These are phyloP conservation scores for Diaporthe capsici DNA, from an alignment of 2,329 filamentous ascomycete genomes.

Conservation along the genomic window DNA sequence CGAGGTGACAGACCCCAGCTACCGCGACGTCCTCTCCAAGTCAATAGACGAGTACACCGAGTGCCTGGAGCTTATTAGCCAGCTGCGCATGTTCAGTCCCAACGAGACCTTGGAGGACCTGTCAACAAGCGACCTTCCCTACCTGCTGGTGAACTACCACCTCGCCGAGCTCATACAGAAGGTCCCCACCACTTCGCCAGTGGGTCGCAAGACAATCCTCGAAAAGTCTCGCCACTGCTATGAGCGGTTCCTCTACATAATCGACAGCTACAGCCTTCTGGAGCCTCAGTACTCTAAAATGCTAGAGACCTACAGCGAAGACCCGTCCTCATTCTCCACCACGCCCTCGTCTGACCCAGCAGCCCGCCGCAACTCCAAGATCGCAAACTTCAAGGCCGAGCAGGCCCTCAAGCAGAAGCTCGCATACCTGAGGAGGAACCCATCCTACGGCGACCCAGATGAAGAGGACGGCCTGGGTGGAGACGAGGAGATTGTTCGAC, in stretches of 20 bases:
- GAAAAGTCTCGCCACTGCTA: constrained; percentile 77
- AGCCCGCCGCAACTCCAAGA: constrained; percentile 84
- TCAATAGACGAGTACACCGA: constrained; percentile 81
- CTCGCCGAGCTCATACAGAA: constrained; percentile 85
- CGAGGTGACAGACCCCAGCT: constrained; percentile 75
- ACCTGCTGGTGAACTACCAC: constrained; percentile 83
- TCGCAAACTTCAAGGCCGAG: constrained; percentile 86
- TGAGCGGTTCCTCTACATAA: constrained; percentile 81
- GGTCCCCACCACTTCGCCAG: constrained; percentile 65
- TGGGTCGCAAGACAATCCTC: constrained; percentile 74
- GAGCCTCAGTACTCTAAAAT: constrained; percentile 74
- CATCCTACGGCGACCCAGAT: constrained; percentile 65
- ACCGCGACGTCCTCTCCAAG: constrained; percentile 75
- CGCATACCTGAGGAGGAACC: constrained; percentile 66
- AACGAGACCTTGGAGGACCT: constrained; percentile 94
- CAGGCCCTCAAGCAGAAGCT: constrained; percentile 87
- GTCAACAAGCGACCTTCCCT: constrained; percentile 86
- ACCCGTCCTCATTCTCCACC: constrained; percentile 80
- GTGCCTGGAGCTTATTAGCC: constrained; percentile 77
- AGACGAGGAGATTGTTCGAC: constrained; percentile 88
- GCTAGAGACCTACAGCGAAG: constrained; percentile 80
- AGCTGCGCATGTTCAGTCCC: constrained; percentile 86
- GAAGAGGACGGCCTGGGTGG: constrained; percentile 74
- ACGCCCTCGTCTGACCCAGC: constrained; percentile 73
- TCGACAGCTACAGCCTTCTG: constrained; percentile 86